phyloP scores from a whole-genome alignment of 2,329 filamentous ascomycete genomes.

The Chaetomium olivaceum region DNA sequence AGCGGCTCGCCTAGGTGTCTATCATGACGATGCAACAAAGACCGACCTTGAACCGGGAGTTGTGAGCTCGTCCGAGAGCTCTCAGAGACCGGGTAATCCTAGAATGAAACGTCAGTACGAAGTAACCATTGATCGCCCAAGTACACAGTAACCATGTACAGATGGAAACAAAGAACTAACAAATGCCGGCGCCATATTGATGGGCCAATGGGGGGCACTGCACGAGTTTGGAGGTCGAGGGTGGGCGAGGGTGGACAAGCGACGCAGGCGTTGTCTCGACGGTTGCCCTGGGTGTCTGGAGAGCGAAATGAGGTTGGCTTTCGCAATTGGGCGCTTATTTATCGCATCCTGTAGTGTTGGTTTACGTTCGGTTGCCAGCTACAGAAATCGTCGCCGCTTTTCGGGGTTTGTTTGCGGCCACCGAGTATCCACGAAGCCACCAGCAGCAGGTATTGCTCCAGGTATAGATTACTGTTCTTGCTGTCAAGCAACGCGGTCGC shows the following conservation, averaged over 20 bases:
- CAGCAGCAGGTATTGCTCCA: neutral
- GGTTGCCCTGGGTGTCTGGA: neutral
- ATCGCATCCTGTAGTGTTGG: slow-evolving; percentile 17
- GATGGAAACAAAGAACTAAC: slow-evolving; percentile 20
- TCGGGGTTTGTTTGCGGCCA: slow-evolving; percentile 1
- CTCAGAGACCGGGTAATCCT: slow-evolving; percentile 29
- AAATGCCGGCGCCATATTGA: slow-evolving; percentile 31
- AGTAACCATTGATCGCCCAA: slow-evolving; percentile 3
- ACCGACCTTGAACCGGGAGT: slow-evolving; percentile 28
- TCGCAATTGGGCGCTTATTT: neutral
- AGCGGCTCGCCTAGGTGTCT: neutral
- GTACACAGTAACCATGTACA: neutral
- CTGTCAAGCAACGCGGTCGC: slow-evolving; percentile 24
- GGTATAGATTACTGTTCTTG: neutral
- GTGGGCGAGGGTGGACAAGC: neutral
- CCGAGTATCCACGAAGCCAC: neutral
- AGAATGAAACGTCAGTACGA: slow-evolving; percentile 13
- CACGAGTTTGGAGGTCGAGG: neutral
- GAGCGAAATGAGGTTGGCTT: slow-evolving; percentile 9
- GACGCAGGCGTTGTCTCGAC: neutral
- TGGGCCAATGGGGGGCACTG: neutral
- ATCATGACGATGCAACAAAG: neutral
- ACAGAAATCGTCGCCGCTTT: neutral
- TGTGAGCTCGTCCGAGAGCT: slow-evolving; percentile 25
- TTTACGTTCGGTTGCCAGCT: neutral